Conservation (phyloP, 2,329 filamentous ascomycete species). For the Drechslerella coelobrocha region DNA sequence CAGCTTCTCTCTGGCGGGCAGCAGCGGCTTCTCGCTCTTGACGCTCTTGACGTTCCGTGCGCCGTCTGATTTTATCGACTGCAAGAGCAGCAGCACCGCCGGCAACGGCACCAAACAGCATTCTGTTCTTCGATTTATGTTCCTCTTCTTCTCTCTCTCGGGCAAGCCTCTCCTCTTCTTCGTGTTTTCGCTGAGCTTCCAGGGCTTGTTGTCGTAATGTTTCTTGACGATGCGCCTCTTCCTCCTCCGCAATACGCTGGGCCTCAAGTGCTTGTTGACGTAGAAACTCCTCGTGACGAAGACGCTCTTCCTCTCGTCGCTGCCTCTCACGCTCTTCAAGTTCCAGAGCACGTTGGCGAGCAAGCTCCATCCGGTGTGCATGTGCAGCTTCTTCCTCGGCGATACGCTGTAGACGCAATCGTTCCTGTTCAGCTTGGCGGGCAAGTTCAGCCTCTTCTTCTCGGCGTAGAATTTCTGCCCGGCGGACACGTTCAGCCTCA, state of each 20-base stretch:
- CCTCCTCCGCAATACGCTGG: constrained; percentile 28
- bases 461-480: constrained; percentile 27
- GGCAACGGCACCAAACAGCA: constrained; percentile 38
- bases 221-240: not conserved
- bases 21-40: constrained; percentile 33
- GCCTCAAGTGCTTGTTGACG: constrained; percentile 43
- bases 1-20: constrained; percentile 27
- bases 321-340: constrained; percentile 37
- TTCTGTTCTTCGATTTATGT: constrained; percentile 30
- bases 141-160: constrained; percentile 36
- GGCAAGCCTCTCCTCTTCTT: constrained; percentile 26
- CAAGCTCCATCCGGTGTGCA: constrained; percentile 32
- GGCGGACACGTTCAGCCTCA: constrained; percentile 44
- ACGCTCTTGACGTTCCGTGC: constrained; percentile 28
- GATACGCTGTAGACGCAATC: constrained; percentile 37
- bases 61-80: constrained; percentile 36
- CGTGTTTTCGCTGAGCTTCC: constrained; percentile 12
- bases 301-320: constrained; percentile 28
- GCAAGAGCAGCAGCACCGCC: constrained; percentile 41
- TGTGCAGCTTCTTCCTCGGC: constrained; percentile 43
- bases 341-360: constrained; percentile 35
- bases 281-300: constrained; percentile 44
- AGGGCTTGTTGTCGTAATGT: constrained; percentile 11
- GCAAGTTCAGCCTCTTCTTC: constrained; percentile 33
- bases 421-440: constrained; percentile 41